Conservation (phyloP, 768 basidiomycete genomes). For the Psilocybe subaeruginosa region DNA sequence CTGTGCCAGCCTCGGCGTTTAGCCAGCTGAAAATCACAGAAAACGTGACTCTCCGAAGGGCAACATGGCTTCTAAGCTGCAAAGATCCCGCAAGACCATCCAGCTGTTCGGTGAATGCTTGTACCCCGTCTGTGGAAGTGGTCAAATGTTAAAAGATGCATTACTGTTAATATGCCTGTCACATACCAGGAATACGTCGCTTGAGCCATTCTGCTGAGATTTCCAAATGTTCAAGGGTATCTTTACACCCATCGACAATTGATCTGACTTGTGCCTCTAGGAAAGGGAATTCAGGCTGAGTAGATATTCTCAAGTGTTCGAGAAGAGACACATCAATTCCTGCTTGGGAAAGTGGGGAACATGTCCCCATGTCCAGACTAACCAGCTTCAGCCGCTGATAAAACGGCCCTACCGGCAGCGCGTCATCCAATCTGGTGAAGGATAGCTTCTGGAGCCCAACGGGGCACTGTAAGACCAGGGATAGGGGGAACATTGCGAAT, state of each 20-base stretch:
- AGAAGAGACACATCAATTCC: neutral
- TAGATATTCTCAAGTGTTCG: neutral
- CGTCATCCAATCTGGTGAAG: neutral
- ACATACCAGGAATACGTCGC: neutral
- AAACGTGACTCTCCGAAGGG: no score
- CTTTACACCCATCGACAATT: neutral
- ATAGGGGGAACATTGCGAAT: neutral
- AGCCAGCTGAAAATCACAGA: no score
- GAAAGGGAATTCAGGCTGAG: neutral
- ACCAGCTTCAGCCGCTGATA: neutral
- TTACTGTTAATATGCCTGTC: neutral
- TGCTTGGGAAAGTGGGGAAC: neutral
- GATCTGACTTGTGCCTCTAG: neutral
- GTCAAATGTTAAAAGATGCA: neutral
- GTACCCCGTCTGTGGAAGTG: neutral
- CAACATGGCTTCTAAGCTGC: neutral
- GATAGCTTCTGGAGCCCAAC: neutral
- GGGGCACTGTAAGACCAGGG: neutral
- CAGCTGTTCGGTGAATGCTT: neutral
- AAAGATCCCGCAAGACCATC: neutral
- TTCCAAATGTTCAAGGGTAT: neutral
- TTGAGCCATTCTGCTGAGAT: neutral
- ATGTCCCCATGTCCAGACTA: neutral
- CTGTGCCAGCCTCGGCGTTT: no score
- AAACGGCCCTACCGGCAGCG: neutral